Conservation (phyloP, 176 grass and related monocot species). For the Puya raimondii region DNA sequence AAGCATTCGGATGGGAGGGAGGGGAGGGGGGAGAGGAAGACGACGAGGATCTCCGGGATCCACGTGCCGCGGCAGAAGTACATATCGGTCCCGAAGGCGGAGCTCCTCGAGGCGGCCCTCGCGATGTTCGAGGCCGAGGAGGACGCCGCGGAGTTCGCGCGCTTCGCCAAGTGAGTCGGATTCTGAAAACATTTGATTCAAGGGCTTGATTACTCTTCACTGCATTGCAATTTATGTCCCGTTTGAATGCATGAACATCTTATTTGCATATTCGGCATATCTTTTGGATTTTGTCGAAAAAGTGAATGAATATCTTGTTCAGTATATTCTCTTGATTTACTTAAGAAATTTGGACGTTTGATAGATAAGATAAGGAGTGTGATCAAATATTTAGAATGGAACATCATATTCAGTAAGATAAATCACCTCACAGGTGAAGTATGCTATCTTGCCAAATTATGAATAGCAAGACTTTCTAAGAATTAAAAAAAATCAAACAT, state of each 20-base stretch:
- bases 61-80: conserved; percentile 79
- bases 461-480: not conserved
- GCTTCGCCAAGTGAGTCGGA: conserved; percentile 36
- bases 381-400: no score
- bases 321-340: no score
- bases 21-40: not conserved
- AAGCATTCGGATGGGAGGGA: not conserved
- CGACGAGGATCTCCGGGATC: conserved; percentile 36
- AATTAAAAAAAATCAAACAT: not conserved
- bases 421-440: no score
- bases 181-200: not conserved
- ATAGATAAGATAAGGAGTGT: no score
- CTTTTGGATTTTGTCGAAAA: not conserved
- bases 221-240: not conserved
- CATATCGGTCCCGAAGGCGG: conserved; percentile 58
- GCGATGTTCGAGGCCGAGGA: conserved; percentile 33
- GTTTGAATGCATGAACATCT: no score
- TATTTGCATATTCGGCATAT: not conserved
- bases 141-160: conserved; percentile 36
- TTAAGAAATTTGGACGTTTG: no score
- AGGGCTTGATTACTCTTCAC: not conserved
- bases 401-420: no score
- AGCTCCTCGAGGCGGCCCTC: conserved; percentile 60
- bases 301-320: no score
- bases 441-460: not conserved